phyloP scores from a whole-genome alignment of 2,329 filamentous ascomycete genomes.

The Diplodia scrobiculata region DNA sequence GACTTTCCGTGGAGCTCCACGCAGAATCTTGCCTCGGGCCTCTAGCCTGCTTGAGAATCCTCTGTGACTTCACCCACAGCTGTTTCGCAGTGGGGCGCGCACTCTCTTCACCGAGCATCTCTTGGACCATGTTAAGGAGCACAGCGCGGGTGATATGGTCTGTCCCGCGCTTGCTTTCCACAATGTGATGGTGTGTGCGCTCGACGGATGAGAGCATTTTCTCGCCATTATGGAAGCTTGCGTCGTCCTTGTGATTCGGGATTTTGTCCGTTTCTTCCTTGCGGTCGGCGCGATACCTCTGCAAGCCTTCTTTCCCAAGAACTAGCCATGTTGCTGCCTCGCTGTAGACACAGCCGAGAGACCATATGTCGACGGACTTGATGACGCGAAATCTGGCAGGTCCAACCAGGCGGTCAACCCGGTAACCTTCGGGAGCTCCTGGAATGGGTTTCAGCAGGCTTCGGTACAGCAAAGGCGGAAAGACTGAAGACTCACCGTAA shows the following conservation, averaged over 20 bases:
- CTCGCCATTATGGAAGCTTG: slow-evolving; percentile 34
- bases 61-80: background rate
- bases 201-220: background rate
- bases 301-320: slow-evolving; percentile 30
- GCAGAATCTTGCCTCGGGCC: background rate
- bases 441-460: background rate
- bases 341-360: slow-evolving; percentile 37
- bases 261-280: slow-evolving; percentile 7
- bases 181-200: background rate
- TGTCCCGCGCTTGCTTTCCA: background rate
- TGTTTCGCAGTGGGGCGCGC: background rate
- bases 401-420: slow-evolving; percentile 26
- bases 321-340: slow-evolving; percentile 35
- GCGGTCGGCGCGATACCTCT: slow-evolving; percentile 30
- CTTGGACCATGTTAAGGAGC: background rate
- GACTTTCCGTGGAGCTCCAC: no score
- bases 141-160: background rate
- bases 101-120: background rate
- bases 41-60: background rate
- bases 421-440: slow-evolving; percentile 35
- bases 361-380: slow-evolving; percentile 47
- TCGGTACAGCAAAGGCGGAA: background rate
- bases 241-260: slow-evolving; percentile 27
- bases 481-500: slow-evolving; percentile 39
- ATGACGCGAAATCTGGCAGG: slow-evolving; percentile 30